phyloP scores from a whole-genome alignment of 192 early-diverging fungal species.

The Nowakowskiella sp. region DNA sequence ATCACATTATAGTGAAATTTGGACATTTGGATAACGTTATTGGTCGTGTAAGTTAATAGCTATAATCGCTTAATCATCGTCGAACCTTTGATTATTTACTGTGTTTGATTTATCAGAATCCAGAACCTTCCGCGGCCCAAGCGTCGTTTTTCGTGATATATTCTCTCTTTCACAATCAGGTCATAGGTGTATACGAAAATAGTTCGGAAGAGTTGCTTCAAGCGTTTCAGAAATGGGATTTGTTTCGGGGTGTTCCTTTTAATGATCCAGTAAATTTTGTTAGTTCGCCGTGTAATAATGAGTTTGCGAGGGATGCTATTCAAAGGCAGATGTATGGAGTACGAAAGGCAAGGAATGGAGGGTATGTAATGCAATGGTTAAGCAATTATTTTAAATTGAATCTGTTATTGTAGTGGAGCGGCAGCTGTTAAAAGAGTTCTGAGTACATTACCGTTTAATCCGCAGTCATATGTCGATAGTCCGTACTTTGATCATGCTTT shows the following conservation, averaged over 20 bases:
- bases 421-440: constrained; percentile 56
- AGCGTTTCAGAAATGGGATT: constrained; percentile 37
- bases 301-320: constrained; percentile 46
- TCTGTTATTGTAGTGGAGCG: constrained; percentile 26
- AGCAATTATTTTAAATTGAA: not conserved
- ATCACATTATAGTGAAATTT: constrained; percentile 60
- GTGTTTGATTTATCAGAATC: constrained; percentile 1
- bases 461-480: constrained; percentile 53
- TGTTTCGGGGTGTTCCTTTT: constrained; percentile 34
- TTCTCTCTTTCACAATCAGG: constrained; percentile 41
- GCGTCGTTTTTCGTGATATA: constrained; percentile 64
- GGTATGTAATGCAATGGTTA: constrained; percentile 32
- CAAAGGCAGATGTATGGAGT: constrained; percentile 46
- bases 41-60: constrained; percentile 41
- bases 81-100: too few relatives aligned
- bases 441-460: constrained; percentile 47
- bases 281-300: constrained; percentile 44
- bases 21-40: constrained; percentile 43
- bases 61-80: too few relatives aligned
- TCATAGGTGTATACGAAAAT: constrained; percentile 60
- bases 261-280: constrained; percentile 28
- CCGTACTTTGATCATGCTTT: constrained; percentile 60
- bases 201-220: constrained; percentile 50
- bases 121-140: constrained; percentile 16
- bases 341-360: constrained; percentile 63